phyloP scores from a whole-genome alignment of 768 basidiomycete species.

The Rhodotorula sphaerocarpa region DNA sequence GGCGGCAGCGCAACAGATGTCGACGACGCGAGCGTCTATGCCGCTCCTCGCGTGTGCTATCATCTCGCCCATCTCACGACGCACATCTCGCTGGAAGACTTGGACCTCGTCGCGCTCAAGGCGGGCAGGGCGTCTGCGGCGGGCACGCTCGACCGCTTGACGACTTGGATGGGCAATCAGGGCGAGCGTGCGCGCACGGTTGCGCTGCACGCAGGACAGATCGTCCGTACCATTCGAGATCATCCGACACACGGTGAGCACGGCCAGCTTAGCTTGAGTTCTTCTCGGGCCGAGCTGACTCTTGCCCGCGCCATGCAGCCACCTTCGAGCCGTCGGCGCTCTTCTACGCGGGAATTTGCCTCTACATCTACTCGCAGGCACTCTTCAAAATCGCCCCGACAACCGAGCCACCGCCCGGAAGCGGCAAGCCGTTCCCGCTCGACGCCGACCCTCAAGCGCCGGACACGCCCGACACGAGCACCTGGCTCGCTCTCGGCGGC shows the following conservation, averaged over 20 bases:
- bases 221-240: background rate
- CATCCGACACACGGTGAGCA: background rate
- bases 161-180: background rate
- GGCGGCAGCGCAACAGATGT: background rate
- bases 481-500: no score
- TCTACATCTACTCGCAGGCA: conserved; percentile 6
- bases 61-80: conserved; percentile 7
- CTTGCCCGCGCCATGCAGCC: background rate
- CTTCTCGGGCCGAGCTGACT: background rate
- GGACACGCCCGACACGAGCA: no score
- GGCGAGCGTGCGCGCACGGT: background rate
- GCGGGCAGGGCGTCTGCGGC: background rate
- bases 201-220: background rate
- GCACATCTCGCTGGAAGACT: background rate
- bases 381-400: background rate
- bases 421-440: no score
- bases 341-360: conserved; percentile 3
- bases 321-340: conserved; percentile 2
- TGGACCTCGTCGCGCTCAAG: conserved; percentile 4
- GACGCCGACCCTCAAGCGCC: no score
- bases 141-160: background rate
- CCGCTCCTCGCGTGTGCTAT: background rate
- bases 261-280: fast-evolving
- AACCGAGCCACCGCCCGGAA: no score
- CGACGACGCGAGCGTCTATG: background rate